Conservation (phyloP, 257 asterid species). For the Scutellaria barbata region DNA sequence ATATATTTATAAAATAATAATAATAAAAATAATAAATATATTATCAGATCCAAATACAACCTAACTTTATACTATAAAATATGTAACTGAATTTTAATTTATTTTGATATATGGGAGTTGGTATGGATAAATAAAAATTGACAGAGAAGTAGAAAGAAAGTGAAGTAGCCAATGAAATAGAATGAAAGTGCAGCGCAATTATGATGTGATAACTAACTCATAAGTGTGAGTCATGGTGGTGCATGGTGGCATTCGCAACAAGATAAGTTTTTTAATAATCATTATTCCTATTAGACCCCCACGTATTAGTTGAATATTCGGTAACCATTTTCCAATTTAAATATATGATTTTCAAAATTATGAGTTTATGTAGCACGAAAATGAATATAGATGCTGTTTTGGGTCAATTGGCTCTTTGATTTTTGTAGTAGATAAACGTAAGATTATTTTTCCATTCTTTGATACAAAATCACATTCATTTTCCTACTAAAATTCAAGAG, state of each 20-base stretch:
- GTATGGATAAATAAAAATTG: neutral
- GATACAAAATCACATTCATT: no score
- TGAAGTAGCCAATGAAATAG: constrained; percentile 3
- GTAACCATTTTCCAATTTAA: neutral
- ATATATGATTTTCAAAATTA: neutral
- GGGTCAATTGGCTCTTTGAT: no score
- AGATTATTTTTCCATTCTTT: no score
- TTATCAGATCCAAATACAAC: no score
- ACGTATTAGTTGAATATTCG: neutral
- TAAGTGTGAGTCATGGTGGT: constrained; percentile 7
- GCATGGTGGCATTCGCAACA: constrained; percentile 14
- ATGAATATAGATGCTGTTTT: no score
- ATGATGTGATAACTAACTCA: constrained; percentile 27
- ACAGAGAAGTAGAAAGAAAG: neutral
- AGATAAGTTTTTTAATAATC: neutral
- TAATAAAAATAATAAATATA: no score
- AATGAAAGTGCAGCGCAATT: constrained; percentile 11
- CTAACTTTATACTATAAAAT: no score
- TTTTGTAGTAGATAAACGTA: no score
- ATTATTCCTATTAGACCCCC: neutral
- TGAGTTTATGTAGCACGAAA: neutral
- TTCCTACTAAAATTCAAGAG: no score
- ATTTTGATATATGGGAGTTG: neutral
- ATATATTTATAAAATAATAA: no score
- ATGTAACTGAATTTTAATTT: no score